Conservation (phyloP, 306 rosid species). For the Hippophae rhamnoides region DNA sequence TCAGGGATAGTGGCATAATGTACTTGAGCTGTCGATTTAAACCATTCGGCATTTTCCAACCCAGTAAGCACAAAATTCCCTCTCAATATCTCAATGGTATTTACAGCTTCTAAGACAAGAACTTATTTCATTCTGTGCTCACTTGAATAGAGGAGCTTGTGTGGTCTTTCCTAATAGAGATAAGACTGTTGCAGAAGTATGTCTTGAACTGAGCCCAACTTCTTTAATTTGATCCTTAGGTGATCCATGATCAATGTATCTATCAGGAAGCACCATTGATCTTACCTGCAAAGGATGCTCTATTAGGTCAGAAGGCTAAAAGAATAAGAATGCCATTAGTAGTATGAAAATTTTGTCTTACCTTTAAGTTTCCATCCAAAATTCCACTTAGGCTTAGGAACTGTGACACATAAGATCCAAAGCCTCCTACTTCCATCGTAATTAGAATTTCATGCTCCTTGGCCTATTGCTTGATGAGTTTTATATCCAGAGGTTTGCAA, state of each 20-base stretch:
- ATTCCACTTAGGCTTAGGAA: constrained; percentile 65
- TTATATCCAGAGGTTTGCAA: constrained; percentile 83
- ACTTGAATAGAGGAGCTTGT: constrained; percentile 52
- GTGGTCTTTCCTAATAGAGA: constrained; percentile 64
- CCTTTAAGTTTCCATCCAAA: constrained; percentile 78
- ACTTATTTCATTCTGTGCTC: constrained; percentile 18
- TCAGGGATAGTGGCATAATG: too few species aligned
- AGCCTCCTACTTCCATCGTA: constrained; percentile 88
- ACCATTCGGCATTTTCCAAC: neutral
- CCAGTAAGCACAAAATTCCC: neutral
- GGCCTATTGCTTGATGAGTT: constrained; percentile 49
- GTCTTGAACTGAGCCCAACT: constrained; percentile 70
- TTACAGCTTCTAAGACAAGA: constrained; percentile 14
- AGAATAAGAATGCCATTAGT: neutral
- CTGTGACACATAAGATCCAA: constrained; percentile 86
- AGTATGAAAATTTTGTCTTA: constrained; percentile 9
- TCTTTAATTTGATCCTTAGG: constrained; percentile 53
- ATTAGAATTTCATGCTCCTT: constrained; percentile 71
- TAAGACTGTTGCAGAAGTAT: constrained; percentile 62
- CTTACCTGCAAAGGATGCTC: constrained; percentile 47
- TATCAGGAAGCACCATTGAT: constrained; percentile 85
- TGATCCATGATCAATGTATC: constrained; percentile 85
- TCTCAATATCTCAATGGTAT: constrained; percentile 8
- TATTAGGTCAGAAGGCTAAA: neutral
- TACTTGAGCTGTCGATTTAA: too few species aligned